Percentiles rank a stretch among this genome's conserved stretches.
phyloP scores from a whole-genome alignment of 495 filamentous ascomycete genomes.

The Lichina pygmaea region DNA sequence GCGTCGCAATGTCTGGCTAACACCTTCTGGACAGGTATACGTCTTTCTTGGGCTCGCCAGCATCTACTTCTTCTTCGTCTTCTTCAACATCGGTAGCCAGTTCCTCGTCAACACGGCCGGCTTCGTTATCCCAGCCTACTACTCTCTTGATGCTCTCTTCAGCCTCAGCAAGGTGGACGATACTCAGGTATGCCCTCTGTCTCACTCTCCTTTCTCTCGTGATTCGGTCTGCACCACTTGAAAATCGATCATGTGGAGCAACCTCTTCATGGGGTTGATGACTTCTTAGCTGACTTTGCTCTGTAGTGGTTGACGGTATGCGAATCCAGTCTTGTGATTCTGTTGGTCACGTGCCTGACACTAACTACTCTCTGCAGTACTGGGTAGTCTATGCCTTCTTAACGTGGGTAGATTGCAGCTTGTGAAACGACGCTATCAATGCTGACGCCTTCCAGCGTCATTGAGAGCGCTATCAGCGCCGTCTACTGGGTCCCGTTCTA shows the following conservation, averaged over 20 bases:
- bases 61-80: conserved; percentile 92
- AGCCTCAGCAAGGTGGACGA: conserved; percentile 59
- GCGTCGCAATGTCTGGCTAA: no score
- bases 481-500: conserved; percentile 99
- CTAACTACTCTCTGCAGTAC: conserved; percentile 31
- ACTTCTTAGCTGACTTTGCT: conserved; percentile 3
- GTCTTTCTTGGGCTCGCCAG: conserved; percentile 61
- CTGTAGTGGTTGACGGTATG: conserved; percentile 40
- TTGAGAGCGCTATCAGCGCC: conserved; percentile 80
- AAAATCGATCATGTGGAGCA: no score
- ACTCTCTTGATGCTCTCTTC: conserved; percentile 78
- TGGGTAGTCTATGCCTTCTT: conserved; percentile 93
- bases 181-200: conserved; percentile 35
- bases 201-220: not conserved
- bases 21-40: conserved; percentile 26
- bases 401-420: conserved; percentile 23
- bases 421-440: conserved; percentile 3
- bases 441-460: conserved; percentile 21
- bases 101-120: conserved; percentile 92
- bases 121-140: conserved; percentile 85
- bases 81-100: conserved; percentile 96
- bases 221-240: no score
- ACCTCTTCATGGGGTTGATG: not conserved
- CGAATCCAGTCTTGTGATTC: conserved; percentile 3
- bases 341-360: conserved; percentile 6